phyloP scores from a whole-genome alignment of 345 rosid species.

The Citrus hindsii region DNA sequence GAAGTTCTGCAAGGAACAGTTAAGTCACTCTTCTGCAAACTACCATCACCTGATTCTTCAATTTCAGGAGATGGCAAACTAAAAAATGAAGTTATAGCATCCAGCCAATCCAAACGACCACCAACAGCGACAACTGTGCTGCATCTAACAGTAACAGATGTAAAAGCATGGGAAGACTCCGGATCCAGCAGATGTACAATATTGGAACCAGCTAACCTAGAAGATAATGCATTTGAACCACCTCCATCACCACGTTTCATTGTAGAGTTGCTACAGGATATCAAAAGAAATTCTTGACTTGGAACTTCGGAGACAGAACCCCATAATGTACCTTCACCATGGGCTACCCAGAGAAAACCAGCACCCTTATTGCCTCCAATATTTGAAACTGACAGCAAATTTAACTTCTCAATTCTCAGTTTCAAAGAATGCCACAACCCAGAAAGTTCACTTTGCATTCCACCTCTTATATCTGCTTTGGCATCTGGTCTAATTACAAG shows the following conservation, averaged over 20 bases:
- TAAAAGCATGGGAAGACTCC: conserved; percentile 32
- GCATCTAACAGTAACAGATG: conserved; percentile 65
- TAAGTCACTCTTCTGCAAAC: conserved; percentile 31
- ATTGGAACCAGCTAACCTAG: conserved; percentile 82
- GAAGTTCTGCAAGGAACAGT: conserved; percentile 40
- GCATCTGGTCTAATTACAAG: conserved; percentile 59
- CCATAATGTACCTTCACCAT: conserved; percentile 72
- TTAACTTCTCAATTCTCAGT: conserved; percentile 56
- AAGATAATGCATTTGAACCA: conserved; percentile 87
- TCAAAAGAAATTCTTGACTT: conserved; percentile 59
- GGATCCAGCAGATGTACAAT: conserved; percentile 68
- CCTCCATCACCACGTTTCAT: conserved; percentile 95
- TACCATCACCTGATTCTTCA: conserved; percentile 26
- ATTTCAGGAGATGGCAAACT: conserved; percentile 38
- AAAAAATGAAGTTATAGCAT: conserved; percentile 66
- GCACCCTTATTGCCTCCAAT: conserved; percentile 67
- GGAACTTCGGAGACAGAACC: conserved; percentile 66
- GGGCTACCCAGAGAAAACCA: conserved; percentile 73
- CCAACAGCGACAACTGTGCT: conserved; percentile 81
- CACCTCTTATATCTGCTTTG: conserved; percentile 40
- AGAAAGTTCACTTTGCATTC: conserved; percentile 79
- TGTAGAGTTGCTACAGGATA: conserved; percentile 76
- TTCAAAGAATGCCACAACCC: conserved; percentile 78
- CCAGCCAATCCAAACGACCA: conserved; percentile 96
- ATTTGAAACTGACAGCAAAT: conserved; percentile 61